Conservation (phyloP, 2,329 filamentous ascomycete species). For the Aspergillus hiratsukae region DNA sequence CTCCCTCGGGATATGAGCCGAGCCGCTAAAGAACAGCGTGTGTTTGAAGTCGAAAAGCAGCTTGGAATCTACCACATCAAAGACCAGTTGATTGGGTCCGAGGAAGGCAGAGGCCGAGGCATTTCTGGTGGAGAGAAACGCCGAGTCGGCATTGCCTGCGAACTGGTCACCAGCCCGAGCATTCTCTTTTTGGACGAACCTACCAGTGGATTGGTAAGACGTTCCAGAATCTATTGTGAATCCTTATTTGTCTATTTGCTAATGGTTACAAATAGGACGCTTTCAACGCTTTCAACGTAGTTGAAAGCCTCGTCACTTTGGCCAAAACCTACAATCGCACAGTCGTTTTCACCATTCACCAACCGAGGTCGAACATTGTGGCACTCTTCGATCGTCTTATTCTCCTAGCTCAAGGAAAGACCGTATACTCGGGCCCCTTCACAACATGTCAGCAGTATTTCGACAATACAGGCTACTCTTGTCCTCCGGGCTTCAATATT, state of each 20-base stretch:
- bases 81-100: constrained; percentile 91
- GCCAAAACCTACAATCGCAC: constrained; percentile 97
- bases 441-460: constrained; percentile 87
- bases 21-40: constrained; percentile 81
- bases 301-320: constrained; percentile 89
- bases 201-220: constrained; percentile 71
- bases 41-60: constrained; percentile 90
- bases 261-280: constrained; percentile 56
- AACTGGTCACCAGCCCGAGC: constrained; percentile 93
- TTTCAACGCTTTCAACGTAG: constrained; percentile 96
- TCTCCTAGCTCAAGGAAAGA: constrained; percentile 79
- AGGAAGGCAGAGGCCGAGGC: constrained; percentile 88
- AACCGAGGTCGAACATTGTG: constrained; percentile 96
- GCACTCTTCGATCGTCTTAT: constrained; percentile 94
- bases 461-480: constrained; percentile 83
- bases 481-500: constrained; percentile 96
- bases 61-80: constrained; percentile 92
- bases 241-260: background rate
- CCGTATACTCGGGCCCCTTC: constrained; percentile 92
- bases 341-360: constrained; percentile 97
- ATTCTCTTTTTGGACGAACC: constrained; percentile 97
- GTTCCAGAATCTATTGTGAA: background rate
- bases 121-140: constrained; percentile 97
- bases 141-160: constrained; percentile 93
- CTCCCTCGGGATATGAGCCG: constrained; percentile 89